Base-by-base conservation (phyloP, 345 rosid genomes). In the Gossypium herbaceum region DNA sequence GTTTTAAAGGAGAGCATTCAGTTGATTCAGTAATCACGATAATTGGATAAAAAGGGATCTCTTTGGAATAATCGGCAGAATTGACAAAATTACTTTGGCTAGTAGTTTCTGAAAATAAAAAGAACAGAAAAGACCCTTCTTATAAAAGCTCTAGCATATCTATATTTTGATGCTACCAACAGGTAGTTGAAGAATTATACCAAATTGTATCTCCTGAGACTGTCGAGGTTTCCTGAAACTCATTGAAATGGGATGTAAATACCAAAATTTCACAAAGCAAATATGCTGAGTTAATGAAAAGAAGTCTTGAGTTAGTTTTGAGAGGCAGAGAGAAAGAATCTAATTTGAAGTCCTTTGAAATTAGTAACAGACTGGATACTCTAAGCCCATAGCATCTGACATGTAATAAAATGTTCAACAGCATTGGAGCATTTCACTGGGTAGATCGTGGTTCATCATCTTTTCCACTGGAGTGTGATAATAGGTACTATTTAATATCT, bases 341-440 rank as follows among this genome's bases (percentile, higher is more conserved):
- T 24, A 51, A 27, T 27, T 7, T 69, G 51, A 50, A 25, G 17
- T 16, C 16, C 20, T 51, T 69, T 2, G 1, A 39, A 29, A 52
- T 29, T 70, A 29, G n/a, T 52, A 52, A 44, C 73, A 29, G 45
- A 52, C 48, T 29, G 16, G 60, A 52, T 20, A 9, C 52, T 24
- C 24, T 50, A 51, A 68, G 29, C 10, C 47, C 24, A 27, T 59
- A 3, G 16, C 54, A 19, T 59, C 68, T 59, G 57, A 59, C n/a
- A 15, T 72, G 24, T 48, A 45, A 44, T 34, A 34, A 11, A 43
- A 19, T 16, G 45, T 8, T 79, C 48, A 16, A 66, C 87, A 92
- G 93, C 72, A 88, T 91, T 75, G 98, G 98, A 25, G 95, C 95
- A 68, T 91, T 91, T 83, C 91, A 93, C 75, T 93, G 98, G 98